Evolutionary conservation across 441 rosid species (phyloP).

Genomic region (Pelargonium australe): DNA sequence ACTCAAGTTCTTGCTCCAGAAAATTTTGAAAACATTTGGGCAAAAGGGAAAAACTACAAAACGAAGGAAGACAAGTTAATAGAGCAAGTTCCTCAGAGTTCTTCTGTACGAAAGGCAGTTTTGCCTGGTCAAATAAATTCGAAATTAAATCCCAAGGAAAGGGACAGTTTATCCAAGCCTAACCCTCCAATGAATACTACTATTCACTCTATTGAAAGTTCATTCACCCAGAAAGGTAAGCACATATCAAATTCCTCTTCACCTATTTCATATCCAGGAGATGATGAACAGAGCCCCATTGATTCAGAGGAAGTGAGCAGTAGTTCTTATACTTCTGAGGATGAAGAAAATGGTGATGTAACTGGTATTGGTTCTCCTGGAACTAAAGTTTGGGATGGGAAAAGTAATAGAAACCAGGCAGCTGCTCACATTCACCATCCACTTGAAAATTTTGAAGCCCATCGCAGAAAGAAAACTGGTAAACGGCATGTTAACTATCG

Average conservation of each 20-base stretch:
- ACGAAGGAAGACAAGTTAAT: constrained; percentile 45
- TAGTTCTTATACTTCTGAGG: constrained; percentile 72
- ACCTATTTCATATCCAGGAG: constrained; percentile 37
- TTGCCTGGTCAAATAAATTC: constrained; percentile 31
- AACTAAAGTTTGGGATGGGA: constrained; percentile 97
- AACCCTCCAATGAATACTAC: constrained; percentile 23
- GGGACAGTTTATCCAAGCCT: constrained; percentile 26
- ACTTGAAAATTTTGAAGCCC: constrained; percentile 69
- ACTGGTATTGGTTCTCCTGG: constrained; percentile 91
- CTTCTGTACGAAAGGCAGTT: constrained; percentile 33
- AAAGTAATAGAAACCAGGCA: constrained; percentile 66
- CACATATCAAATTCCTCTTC: constrained; percentile 37
- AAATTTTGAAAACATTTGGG: constrained; percentile 95
- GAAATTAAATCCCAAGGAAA: constrained; percentile 29
- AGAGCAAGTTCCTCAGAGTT: constrained; percentile 45
- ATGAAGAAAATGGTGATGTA: constrained; percentile 60
- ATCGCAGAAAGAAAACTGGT: constrained; percentile 36
- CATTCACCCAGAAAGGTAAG: constrained; percentile 25
- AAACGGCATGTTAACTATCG: constrained; percentile 48
- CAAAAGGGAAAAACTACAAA: constrained; percentile 87
- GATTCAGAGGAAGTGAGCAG: constrained; percentile 38
- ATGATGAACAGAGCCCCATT: constrained; percentile 37
- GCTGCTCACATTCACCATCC: constrained; percentile 91
- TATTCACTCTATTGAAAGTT: constrained; percentile 26
- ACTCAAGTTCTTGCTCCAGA: constrained; percentile 91